Conservation (phyloP, 257 asterid genomes). For the Solanum boliviense region DNA sequence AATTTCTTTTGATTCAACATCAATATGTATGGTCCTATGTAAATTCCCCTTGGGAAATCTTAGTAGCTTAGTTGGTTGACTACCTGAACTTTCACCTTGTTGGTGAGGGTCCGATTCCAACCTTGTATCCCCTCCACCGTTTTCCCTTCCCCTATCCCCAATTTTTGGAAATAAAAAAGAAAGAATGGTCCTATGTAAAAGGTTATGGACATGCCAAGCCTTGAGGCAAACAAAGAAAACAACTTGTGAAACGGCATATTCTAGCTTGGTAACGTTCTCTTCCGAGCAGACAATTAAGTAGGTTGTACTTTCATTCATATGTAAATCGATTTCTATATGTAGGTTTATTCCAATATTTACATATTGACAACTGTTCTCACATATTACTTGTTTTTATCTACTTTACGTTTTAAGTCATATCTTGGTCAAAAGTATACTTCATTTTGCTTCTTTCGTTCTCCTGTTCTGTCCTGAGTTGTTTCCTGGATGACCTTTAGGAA, state of each 20-base stretch:
- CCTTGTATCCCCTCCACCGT: no score
- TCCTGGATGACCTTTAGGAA: constrained; percentile 41
- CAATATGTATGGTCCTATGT: no score
- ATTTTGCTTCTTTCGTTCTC: not conserved
- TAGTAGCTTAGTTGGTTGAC: not conserved
- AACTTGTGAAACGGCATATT: not conserved
- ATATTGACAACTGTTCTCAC: not conserved
- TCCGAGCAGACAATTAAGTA: not conserved
- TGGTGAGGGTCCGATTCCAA: no score
- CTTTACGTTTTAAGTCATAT: not conserved
- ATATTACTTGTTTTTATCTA: not conserved
- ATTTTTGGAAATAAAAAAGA: no score
- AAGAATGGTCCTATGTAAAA: not conserved
- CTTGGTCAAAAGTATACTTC: not conserved
- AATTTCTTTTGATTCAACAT: not conserved
- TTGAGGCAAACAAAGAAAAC: not conserved
- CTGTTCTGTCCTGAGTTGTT: not conserved
- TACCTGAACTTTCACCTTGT: no score
- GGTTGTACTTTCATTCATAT: no score
- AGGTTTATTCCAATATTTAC: not conserved
- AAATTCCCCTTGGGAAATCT: not conserved
- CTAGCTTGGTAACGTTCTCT: not conserved
- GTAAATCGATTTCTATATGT: not conserved
- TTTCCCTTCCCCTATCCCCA: no score
- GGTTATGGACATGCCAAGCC: not conserved